Conservation (phyloP, 768 basidiomycete species). For the Wakefieldia striispora region DNA sequence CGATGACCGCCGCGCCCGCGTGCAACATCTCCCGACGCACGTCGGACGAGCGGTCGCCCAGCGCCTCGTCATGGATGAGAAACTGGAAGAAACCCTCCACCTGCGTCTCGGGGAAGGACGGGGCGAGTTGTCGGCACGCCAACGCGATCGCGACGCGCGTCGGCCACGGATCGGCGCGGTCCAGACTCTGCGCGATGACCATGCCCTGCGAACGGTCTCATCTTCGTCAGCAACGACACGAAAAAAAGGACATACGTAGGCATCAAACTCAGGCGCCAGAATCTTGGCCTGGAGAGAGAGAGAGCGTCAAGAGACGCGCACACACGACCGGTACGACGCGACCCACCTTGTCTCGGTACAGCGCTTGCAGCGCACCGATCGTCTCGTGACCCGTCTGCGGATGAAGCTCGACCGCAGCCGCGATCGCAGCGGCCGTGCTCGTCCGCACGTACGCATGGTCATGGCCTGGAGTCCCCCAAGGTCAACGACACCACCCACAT, state of each 20-base stretch:
- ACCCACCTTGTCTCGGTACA: slow-evolving; percentile 80
- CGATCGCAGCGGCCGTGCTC: slow-evolving; percentile 68
- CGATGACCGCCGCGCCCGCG: slow-evolving; percentile 79
- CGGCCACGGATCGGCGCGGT: slow-evolving; percentile 86
- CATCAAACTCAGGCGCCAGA: slow-evolving; percentile 88
- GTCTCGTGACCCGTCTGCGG: slow-evolving; percentile 52
- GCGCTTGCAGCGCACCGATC: slow-evolving; percentile 55
- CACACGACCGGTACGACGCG: background rate
- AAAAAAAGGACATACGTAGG: slow-evolving; percentile 62
- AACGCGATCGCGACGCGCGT: slow-evolving; percentile 71
- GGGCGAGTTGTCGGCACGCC: slow-evolving; percentile 66
- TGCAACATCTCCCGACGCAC: slow-evolving; percentile 88
- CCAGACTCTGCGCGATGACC: slow-evolving; percentile 85
- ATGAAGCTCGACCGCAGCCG: slow-evolving; percentile 72
- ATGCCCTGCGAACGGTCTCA: slow-evolving; percentile 62
- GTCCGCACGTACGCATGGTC: slow-evolving; percentile 77
- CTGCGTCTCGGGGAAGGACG: slow-evolving; percentile 57
- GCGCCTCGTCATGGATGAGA: slow-evolving; percentile 78
- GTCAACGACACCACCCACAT: background rate
- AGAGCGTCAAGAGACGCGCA: background rate
- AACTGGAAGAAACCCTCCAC: slow-evolving; percentile 79
- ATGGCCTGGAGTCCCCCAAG: slow-evolving; percentile 50
- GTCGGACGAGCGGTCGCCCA: slow-evolving; percentile 80
- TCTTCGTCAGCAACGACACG: background rate
- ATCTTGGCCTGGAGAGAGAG: slow-evolving; percentile 63